Base-by-base conservation (phyloP, 257 asterid genomes). In the Parsonsia alboflavescens region DNA sequence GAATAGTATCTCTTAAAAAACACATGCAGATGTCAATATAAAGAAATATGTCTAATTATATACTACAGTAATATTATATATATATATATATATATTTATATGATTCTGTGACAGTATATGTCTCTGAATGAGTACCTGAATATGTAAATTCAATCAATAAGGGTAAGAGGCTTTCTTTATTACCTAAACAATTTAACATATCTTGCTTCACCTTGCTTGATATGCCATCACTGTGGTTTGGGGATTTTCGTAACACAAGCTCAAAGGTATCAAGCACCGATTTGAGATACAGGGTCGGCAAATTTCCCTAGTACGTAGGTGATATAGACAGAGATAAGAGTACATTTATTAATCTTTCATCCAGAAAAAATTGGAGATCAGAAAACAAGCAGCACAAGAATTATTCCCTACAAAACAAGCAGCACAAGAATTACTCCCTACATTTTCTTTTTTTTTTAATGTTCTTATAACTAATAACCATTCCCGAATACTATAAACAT, bases 151-250 rank as follows among this genome's bases (percentile, higher is more conserved):
- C 41, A 66, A 74, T 74, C 45, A 74, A 15, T 19, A 63, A 57
- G 64, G 11, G 50, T 12, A 72, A 22, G 68, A 72, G 62, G 73
- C 21, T 74, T 59, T 82, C 72, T 66, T 66, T 68, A 79, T 80
- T 94, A 94, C 99, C 99, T 80, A 94, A 97, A 78, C 96, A 87
- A 71, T 82, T 96, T 78, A 94, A 82, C 67, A 94, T 94, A 87
- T 94, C 99, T 86, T 94, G 99, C 89, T 90, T 92, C 96, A 92
- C 95, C 87, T 90, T 94, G 87, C 86, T 87, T 59, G 87, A 73
- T 73, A 84, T 80, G 68, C 84, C 87, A 73, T 84, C 92, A 63
- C 78, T 82, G 82, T 80, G 83, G 82, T 77, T 76, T 5, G 85
- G 82, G 66, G 93, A 85, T 80, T 88, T 84, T 84, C 80, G 91